phyloP scores from a whole-genome alignment of 164 flowering plant species.

The Annona squamosa region DNA sequence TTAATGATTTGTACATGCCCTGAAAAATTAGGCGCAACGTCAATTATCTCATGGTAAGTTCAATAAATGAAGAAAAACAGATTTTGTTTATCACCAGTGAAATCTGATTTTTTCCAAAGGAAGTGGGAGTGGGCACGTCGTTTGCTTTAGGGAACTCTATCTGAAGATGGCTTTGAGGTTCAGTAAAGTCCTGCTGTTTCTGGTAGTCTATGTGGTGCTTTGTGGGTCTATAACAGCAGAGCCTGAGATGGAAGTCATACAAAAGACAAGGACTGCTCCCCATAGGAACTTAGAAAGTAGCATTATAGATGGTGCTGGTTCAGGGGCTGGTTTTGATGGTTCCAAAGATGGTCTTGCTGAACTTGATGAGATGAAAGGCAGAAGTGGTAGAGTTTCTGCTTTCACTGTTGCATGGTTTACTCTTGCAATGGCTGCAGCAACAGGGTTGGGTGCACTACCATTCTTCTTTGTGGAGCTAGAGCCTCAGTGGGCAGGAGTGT shows the following conservation, averaged over 20 bases:
- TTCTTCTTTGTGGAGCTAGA: conserved; percentile 97
- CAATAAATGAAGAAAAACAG: neutral
- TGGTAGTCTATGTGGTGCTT: conserved; percentile 20
- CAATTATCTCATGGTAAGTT: neutral
- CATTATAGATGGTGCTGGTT: conserved; percentile 66
- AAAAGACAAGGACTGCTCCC: conserved; percentile 53
- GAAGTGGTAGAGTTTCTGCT: conserved; percentile 55
- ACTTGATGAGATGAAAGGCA: conserved; percentile 32
- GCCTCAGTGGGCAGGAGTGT: conserved; percentile 93
- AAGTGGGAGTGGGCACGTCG: neutral
- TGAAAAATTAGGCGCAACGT: neutral
- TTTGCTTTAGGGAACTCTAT: neutral
- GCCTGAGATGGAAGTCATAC: conserved; percentile 18
- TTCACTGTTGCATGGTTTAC: conserved; percentile 83
- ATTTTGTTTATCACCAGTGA: neutral
- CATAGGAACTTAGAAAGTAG: conserved; percentile 32
- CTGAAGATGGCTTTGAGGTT: conserved; percentile 27
- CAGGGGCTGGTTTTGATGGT: conserved; percentile 26
- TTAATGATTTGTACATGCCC: neutral
- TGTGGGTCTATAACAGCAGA: conserved; percentile 29
- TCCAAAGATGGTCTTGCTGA: conserved; percentile 19
- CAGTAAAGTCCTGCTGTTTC: conserved; percentile 22
- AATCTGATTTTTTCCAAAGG: neutral
- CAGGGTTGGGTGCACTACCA: conserved; percentile 95
- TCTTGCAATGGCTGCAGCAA: conserved; percentile 95